Percentiles rank a stretch among this genome's conserved stretches.
Conservation (phyloP, 192 early-diverging fungal species). For the Umbelopsis vinacea region DNA sequence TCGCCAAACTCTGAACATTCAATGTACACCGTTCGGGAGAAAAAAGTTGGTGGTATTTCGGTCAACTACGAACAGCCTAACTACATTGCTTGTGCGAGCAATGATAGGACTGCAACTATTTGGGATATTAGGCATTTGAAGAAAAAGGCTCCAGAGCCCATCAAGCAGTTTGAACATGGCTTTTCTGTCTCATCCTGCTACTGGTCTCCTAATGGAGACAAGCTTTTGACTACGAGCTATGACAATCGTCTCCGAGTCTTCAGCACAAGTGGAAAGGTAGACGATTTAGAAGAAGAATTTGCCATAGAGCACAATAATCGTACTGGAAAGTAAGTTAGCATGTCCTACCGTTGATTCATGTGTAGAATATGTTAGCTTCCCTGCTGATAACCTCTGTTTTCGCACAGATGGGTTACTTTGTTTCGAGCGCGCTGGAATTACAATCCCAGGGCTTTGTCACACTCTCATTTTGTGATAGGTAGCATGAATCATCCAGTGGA, state of each 20-base stretch:
- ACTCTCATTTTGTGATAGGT: constrained; percentile 61
- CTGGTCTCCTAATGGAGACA: constrained; percentile 66
- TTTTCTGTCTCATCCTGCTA: constrained; percentile 65
- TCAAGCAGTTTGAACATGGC: constrained; percentile 48
- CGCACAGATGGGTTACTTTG: constrained; percentile 63
- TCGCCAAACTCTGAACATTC: constrained; percentile 22
- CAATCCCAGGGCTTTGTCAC: constrained; percentile 39
- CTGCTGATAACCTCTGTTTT: neutral
- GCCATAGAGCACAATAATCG: constrained; percentile 64
- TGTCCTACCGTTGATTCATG: neutral
- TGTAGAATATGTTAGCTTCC: neutral
- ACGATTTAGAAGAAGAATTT: constrained; percentile 19
- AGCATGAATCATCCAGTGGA: constrained; percentile 70
- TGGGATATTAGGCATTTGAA: constrained; percentile 63
- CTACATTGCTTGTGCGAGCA: constrained; percentile 51
- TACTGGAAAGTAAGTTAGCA: constrained; percentile 48
- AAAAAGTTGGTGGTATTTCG: constrained; percentile 67
- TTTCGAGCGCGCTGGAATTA: constrained; percentile 64
- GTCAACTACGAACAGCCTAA: constrained; percentile 55
- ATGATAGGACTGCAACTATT: constrained; percentile 63
- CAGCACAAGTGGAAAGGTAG: neutral
- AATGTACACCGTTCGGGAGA: constrained; percentile 47
- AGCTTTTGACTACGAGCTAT: constrained; percentile 57
- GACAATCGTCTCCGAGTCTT: constrained; percentile 63
- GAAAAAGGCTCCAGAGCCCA: constrained; percentile 27